Evolutionary conservation across 129 eudicot genomes (phyloP), one percentile per base, ranked within the genome.

Genomic region (Tagetes patula): DNA sequence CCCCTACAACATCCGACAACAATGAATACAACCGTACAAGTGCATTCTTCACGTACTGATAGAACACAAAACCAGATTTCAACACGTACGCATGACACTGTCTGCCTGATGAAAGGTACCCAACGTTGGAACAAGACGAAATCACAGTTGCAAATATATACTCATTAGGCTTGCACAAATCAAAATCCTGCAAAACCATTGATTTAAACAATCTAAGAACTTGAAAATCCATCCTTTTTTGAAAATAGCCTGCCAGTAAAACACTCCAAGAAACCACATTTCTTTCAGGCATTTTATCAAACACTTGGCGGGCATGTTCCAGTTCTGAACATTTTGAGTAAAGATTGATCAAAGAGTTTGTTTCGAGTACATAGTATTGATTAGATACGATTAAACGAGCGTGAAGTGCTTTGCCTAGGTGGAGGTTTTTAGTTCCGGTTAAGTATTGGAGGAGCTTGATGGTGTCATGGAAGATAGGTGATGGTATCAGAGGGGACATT

Each of bases 231-330:
- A 56, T 36, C 60, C 96, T 84, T 42, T 72, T 56, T 0, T 82
- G 87, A 8, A 76, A 79, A 81, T 69, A 67, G 7, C 85, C 89
- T 5, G 85, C 72, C 84, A 86, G 82, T 47, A 86, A 62, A 12
- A 78, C 74, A 62, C 89, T 74, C 89, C 84, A 89, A 1, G 91
- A 79, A 34, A 89, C 89, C 59, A 89, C 66, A 34, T 85, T 88
- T 74, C 77, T 47, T 73, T 73, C 14, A 27, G 34, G 60, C 70
- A 73, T 73, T 73, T 73, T 47, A 20, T 60, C 77, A 8, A 73
- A 73, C 70, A 73, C 47, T 8, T 73, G 47, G 77, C 12, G 38
- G 69, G 77, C 61, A 79, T 43, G 13, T 54, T 53, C 55, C 1
- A 71, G 33, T 45, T 85, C 71, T 1, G 85, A 77, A 56, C 91